Base-by-base conservation (phyloP, 495 filamentous ascomycete species). In the Talaromyces liani region DNA sequence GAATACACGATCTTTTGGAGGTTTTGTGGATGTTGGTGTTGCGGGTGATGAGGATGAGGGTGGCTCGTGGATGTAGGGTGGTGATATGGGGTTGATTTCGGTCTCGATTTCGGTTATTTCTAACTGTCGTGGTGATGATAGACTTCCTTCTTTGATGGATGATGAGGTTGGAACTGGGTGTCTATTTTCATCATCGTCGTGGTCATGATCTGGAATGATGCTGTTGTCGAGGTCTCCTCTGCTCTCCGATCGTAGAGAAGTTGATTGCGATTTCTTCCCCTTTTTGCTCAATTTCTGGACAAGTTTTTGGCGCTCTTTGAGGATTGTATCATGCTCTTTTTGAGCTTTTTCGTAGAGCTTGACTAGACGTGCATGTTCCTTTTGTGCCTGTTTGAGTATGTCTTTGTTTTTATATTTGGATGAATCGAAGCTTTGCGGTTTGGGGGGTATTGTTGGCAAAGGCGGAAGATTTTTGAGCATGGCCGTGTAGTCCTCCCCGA, bases 1-100 rank as follows among this genome's bases (percentile, higher is more conserved):
- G 73, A 96, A 96, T 63, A 88, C 92, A 56, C 85, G 84, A 63
- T 86, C 79, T 65, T 83, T 59, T 73, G 75, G 47, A 73, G 79
- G 66, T 82, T 80, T 63, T 73, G 65, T 54, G 73, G 69, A 24
- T 61, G 59, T 61, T 55, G 16, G 16, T 36, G 18, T 18, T 29
- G 53, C 22, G 1, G 22, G 53, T 27, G 27, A 27, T 27, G 27
- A 27, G 25, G 25, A 27, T 27, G 51, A 55, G 16, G 51, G 5
- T 56, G 24, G 27, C 2, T 56, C 53, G 3, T 29, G 53, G 10
- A 56, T n/a, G 24, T 56, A 56, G 53, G 27, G 22, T 14, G 53
- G 53, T n/a, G 53, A 56, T 3, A 29, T 56, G 53, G 45, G 45
- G 8, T 20, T 20, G 45, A 9, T 49, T 1, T 49, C 45, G 45